phyloP scores from a whole-genome alignment of 768 basidiomycete genomes.

The Psilocybe sp. region DNA sequence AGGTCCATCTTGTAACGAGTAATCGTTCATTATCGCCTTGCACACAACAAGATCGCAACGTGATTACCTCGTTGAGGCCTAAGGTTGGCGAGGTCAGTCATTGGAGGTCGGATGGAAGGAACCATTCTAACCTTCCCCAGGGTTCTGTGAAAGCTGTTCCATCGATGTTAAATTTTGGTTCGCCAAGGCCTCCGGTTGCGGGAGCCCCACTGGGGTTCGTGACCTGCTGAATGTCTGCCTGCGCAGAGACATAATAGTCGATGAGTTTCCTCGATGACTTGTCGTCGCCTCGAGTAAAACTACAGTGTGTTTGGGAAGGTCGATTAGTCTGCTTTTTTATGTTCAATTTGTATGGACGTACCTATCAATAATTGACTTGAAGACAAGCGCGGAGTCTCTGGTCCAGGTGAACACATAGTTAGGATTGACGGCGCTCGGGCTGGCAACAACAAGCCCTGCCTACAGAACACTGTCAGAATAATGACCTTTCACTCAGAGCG shows the following conservation, averaged over 20 bases:
- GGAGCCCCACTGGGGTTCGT: slow-evolving; percentile 69
- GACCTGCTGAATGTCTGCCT: slow-evolving; percentile 59
- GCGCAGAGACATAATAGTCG: slow-evolving; percentile 56
- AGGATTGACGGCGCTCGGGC: slow-evolving; percentile 49
- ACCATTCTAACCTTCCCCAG: slow-evolving; percentile 43
- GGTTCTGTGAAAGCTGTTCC: slow-evolving; percentile 55
- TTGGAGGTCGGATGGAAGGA: neutral
- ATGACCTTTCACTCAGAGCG: no score
- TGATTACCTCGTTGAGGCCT: slow-evolving; percentile 60
- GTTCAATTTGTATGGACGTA: slow-evolving; percentile 22
- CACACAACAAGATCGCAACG: no score
- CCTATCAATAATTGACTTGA: slow-evolving; percentile 44
- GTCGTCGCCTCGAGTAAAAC: slow-evolving; percentile 53
- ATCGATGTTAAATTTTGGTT: slow-evolving; percentile 75
- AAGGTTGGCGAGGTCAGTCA: slow-evolving; percentile 6
- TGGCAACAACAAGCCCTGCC: slow-evolving; percentile 57
- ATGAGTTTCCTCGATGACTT: slow-evolving; percentile 45
- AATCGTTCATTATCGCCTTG: neutral
- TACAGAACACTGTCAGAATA: slow-evolving; percentile 28
- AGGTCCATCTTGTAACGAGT: slow-evolving; percentile 54
- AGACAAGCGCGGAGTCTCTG: slow-evolving; percentile 72
- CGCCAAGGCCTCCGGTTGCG: slow-evolving; percentile 71
- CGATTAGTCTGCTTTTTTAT: slow-evolving; percentile 28
- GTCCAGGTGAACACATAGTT: slow-evolving; percentile 76
- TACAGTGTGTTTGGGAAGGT: slow-evolving; percentile 41